Evolutionary conservation across 306 rosid species (phyloP), one percentile per base, ranked within the genome.

Genomic region (Pyrus communis): DNA sequence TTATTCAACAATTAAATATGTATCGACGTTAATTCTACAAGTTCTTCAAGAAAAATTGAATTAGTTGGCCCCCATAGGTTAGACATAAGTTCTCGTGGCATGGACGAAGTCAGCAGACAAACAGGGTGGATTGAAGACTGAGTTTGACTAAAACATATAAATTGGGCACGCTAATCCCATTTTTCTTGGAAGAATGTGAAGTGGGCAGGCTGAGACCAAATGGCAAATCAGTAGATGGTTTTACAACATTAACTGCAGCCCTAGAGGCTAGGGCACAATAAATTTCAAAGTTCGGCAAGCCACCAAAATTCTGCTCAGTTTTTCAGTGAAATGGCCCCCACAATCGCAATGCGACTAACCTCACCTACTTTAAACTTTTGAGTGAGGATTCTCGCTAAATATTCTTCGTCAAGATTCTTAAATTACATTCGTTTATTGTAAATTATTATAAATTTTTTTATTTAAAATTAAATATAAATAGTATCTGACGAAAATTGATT

Each of bases 401-500:
- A 25, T 25, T 25, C 0, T 25, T 25, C 27, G 27, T 25, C 1
- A 25, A 25, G 1, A 31, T 31, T 31, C 31, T 33, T 0, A 6
- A 33, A 33, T 33, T 33, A 33, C 2, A 33, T 33, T 0, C 7
- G 7, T 33, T 33, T 33, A 33, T 33, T 33, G 8, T 33, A 33
- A 33, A 33, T 33, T 33, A 35, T 35, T 35, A 0, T 35, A 35
- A 6, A 0, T 25, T 35, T 35, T 35, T 35, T 35, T 7, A 35
- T 35, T 35, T 35, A 35, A 7, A 35, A 35, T 35, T 35, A 0
- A 35, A 35, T 35, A 35, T 35, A 35, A 7, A 35, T 0, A 35
- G 0, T 1, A 35, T 0, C 0, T 35, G 2, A 35, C 0, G 40
- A 35, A 35, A 35, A 35, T 0, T 7, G 9, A 1, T 35, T 0